Percentiles rank a stretch among this genome's conserved stretches.
Conservation (phyloP, 192 early-diverging fungal species). For the Physocladia obscura region DNA sequence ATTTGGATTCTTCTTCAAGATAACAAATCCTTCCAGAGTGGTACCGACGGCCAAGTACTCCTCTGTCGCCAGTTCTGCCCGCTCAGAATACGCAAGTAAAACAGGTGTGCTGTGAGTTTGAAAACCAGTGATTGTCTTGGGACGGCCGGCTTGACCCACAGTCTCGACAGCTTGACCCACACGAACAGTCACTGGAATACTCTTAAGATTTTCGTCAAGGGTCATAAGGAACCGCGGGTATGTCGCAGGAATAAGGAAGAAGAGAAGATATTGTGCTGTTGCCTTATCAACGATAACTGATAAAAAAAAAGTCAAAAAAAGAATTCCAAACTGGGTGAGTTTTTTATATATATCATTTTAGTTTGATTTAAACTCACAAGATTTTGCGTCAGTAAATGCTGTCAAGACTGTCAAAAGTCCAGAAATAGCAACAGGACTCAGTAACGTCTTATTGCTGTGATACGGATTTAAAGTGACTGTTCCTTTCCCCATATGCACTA, state of each 20-base stretch:
- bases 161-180: conserved; percentile 99
- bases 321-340: not conserved
- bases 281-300: conserved; percentile 79
- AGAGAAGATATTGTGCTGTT: conserved; percentile 83
- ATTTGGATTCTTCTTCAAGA: conserved; percentile 85
- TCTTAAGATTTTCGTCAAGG: conserved; percentile 85
- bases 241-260: conserved; percentile 88
- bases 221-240: conserved; percentile 99
- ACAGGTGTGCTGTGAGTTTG: conserved; percentile 98
- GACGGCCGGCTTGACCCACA: conserved; percentile 95
- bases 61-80: conserved; percentile 97
- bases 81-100: conserved; percentile 90
- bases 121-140: conserved; percentile 99
- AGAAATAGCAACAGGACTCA: conserved; percentile 86
- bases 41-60: conserved; percentile 85
- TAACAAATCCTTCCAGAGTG: conserved; percentile 93
- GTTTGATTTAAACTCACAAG: conserved; percentile 62
- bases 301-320: conserved; percentile 13
- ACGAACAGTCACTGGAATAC: conserved; percentile 80
- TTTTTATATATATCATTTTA: conserved; percentile 1
- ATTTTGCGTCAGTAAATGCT: conserved; percentile 88
- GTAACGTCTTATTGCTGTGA: conserved; percentile 85
- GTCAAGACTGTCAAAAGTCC: conserved; percentile 86
- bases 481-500: conserved; percentile 97
- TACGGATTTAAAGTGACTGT: conserved; percentile 95